Percentiles rank a stretch among this genome's conserved stretches.
These are phyloP conservation scores for Trametes coccinea DNA, from an alignment of 768 basidiomycete species.

Conservation along the genomic window DNA sequence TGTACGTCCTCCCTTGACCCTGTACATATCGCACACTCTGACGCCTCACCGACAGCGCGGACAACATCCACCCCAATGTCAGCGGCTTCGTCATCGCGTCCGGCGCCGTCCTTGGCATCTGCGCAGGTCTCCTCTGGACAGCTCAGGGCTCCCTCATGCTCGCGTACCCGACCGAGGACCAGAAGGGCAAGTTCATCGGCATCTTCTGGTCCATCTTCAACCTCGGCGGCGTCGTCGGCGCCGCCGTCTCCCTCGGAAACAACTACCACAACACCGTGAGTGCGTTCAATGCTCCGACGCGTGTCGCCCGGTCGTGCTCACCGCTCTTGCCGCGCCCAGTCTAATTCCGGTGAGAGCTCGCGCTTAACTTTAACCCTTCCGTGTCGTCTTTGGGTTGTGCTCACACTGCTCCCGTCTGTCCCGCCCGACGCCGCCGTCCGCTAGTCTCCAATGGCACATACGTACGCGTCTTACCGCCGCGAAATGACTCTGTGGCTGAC, in stretches of 20 bases:
- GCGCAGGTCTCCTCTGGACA: conserved; percentile 75
- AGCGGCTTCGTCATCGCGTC: conserved; percentile 67
- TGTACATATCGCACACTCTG: background rate
- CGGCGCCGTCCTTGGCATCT: conserved; percentile 73
- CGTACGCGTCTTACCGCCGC: conserved; percentile 41
- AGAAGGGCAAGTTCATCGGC: conserved; percentile 77
- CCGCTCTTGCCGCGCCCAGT: conserved; percentile 20
- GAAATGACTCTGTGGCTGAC: background rate
- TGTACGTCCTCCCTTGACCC: conserved; percentile 25
- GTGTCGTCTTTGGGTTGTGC: background rate
- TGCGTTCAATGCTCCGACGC: conserved; percentile 1
- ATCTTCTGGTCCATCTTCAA: conserved; percentile 89
- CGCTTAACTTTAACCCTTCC: conserved; percentile 18
- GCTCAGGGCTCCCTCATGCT: conserved; percentile 86
- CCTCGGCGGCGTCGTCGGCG: conserved; percentile 76
- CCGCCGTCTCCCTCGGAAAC: conserved; percentile 69
- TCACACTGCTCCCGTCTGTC: background rate
- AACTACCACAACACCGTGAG: conserved; percentile 64
- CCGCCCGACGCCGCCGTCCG: background rate
- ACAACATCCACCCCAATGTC: conserved; percentile 67
- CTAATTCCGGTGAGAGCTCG: conserved; percentile 31
- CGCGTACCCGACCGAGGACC: conserved; percentile 75
- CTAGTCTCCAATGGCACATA: conserved; percentile 74
- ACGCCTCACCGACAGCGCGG: conserved; percentile 42
- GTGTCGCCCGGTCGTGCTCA: background rate